Conservation (phyloP, 805 yeast species). For the Lipomyces orientalis region DNA sequence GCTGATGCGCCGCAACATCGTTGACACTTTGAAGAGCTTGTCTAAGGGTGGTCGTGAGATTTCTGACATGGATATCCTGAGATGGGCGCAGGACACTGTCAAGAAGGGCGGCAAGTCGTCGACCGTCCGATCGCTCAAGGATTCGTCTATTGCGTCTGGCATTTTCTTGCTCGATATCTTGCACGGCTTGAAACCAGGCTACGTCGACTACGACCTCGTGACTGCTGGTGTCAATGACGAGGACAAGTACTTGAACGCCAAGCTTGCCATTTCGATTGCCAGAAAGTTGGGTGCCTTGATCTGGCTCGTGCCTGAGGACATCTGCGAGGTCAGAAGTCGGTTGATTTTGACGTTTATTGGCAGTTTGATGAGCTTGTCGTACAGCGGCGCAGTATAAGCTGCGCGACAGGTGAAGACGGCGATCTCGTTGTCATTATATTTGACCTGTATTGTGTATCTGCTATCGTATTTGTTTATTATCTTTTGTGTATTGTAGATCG, state of each 20-base stretch:
- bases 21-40: conserved; percentile 75
- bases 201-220: conserved; percentile 94
- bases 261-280: conserved; percentile 96
- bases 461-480: neutral
- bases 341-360: conserved; percentile 94
- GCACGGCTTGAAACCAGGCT: conserved; percentile 95
- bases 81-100: conserved; percentile 91
- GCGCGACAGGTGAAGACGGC: neutral
- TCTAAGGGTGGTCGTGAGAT: conserved; percentile 75
- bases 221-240: conserved; percentile 79
- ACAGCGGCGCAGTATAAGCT: conserved; percentile 14
- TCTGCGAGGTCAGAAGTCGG: conserved; percentile 92
- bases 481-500: neutral
- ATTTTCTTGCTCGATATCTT: conserved; percentile 86
- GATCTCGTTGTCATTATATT: neutral
- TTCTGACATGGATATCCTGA: conserved; percentile 82
- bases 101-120: conserved; percentile 76
- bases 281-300: conserved; percentile 97
- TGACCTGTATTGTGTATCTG: neutral
- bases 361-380: conserved; percentile 77
- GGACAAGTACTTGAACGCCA: conserved; percentile 86
- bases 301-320: conserved; percentile 99
- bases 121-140: conserved; percentile 82
- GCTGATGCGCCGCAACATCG: conserved; percentile 95
- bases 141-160: conserved; percentile 74